Percentiles rank a stretch among this genome's conserved stretches.
phyloP scores from a whole-genome alignment of 176 grass and related monocot species.

The Rhynchospora tenuis region DNA sequence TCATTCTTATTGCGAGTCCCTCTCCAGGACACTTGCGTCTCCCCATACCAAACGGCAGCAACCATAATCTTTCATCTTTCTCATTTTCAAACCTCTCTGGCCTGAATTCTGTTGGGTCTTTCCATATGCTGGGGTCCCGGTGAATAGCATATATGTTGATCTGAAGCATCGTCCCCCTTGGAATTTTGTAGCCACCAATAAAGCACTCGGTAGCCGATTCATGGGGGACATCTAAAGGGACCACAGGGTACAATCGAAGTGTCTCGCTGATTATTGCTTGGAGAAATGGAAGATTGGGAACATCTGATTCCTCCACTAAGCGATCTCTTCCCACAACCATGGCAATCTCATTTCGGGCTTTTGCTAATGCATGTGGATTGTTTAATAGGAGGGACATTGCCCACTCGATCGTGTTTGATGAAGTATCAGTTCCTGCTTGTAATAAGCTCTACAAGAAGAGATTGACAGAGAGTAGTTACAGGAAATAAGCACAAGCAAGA shows the following conservation, averaged over 20 bases:
- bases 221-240: conserved; percentile 51
- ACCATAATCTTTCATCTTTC: background rate
- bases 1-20: conserved; percentile 35
- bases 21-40: conserved; percentile 59
- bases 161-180: conserved; percentile 36
- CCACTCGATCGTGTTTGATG: conserved; percentile 48
- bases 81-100: conserved; percentile 53
- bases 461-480: background rate
- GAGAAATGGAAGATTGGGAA: conserved; percentile 43
- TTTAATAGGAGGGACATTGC: conserved; percentile 58
- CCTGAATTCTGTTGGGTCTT: conserved; percentile 27
- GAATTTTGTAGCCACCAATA: conserved; percentile 59
- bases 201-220: conserved; percentile 38
- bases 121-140: conserved; percentile 42
- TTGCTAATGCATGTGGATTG: conserved; percentile 38
- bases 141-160: conserved; percentile 62
- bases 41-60: conserved; percentile 70
- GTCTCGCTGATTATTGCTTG: conserved; percentile 55
- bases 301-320: conserved; percentile 32
- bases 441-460: conserved; percentile 22
- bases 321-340: conserved; percentile 24
- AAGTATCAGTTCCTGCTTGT: conserved; percentile 62
- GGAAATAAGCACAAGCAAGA: background rate
- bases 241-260: conserved; percentile 48
- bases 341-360: conserved; percentile 48